Base-by-base conservation (phyloP, 1,139 yeast species). In the Blastobotrys proliferans region DNA sequence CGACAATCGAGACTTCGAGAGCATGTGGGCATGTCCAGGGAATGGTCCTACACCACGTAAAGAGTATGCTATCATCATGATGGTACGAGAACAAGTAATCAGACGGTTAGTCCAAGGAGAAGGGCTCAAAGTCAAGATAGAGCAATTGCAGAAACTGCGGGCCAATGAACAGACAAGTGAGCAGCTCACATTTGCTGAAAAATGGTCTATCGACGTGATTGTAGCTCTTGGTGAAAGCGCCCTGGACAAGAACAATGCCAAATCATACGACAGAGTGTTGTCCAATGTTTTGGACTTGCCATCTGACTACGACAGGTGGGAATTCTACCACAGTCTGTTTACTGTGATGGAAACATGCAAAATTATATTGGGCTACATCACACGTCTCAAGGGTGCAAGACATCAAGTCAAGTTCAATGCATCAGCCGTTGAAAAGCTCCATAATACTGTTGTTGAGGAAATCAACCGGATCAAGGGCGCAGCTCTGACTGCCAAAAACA, bases 191-290 rank as follows among this genome's bases (percentile, higher is more conserved):
- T 21, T 5, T 21, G 36, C 20, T 9, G 75, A 70, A 43, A 51
- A 47, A 37, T 69, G 73, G 74, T 50, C 64, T 0, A 48, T 58
- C 10, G 46, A 55, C 3, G 48, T 55, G 1, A 45, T 65, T 3
- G 33, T 42, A 1, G 25, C 41, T 0, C 47, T 64, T 6, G 49
- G 47, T 3, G 36, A 45, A 17, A 43, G 53, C 34, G 44, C 60
- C 1, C 36, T 41, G 18, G 40, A 34, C 26, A 51, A 43, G 35
- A 25, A 21, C 26, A 38, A 46, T 3, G 33, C 29, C 20, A 21
- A 34, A 22, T 44, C 46, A 1, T 54, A 55, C 46, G 18, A 34
- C 13, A 40, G 24, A 3, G 38, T 56, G 10, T 37, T 38, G 11
- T 1, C 6, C 3, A 3, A 29, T 16, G 6, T 14, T 29, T 6